Evolutionary conservation across 768 basidiomycete species (phyloP).

Genomic region (Suillus subaureus): DNA sequence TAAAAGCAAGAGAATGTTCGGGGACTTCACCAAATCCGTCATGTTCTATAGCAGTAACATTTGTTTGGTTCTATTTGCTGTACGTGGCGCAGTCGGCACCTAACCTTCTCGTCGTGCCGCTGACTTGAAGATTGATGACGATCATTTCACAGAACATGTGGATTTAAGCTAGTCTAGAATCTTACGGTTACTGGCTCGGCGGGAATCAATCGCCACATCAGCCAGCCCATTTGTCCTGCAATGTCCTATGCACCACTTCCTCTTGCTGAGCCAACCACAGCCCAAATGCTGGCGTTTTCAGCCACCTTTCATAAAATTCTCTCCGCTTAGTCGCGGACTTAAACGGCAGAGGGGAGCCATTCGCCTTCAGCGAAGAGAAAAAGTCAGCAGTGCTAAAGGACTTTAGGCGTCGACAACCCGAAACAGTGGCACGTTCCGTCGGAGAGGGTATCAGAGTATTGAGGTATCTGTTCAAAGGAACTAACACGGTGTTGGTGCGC

Average conservation of each 20-base stretch:
- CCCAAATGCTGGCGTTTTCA: conserved; percentile 77
- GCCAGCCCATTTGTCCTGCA: conserved; percentile 33
- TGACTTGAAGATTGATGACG: conserved; percentile 5
- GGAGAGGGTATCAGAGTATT: conserved; percentile 82
- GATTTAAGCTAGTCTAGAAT: neutral
- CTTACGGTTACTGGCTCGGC: neutral
- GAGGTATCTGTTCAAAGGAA: conserved; percentile 90
- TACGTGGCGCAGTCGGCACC: conserved; percentile 25
- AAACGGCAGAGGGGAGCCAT: conserved; percentile 77
- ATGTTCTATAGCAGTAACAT: conserved; percentile 18
- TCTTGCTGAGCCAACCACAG: conserved; percentile 81
- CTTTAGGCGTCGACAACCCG: conserved; percentile 51
- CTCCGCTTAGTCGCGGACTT: conserved; percentile 61
- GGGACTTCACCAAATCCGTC: conserved; percentile 12
- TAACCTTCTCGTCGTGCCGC: neutral
- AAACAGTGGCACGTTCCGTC: conserved; percentile 37
- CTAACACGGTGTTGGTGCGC: conserved; percentile 82
- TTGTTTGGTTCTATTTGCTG: conserved; percentile 29
- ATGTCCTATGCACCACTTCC: conserved; percentile 60
- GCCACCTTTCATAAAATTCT: conserved; percentile 79
- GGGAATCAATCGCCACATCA: neutral
- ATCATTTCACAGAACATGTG: neutral
- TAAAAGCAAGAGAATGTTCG: conserved; percentile 16
- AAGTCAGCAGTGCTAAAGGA: conserved; percentile 73
- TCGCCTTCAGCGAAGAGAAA: conserved; percentile 68